A percentile compares a stretch with the other conserved stretches of the same genome.
phyloP scores from a whole-genome alignment of 192 early-diverging fungal genomes.

The Linnemannia schmuckeri region DNA sequence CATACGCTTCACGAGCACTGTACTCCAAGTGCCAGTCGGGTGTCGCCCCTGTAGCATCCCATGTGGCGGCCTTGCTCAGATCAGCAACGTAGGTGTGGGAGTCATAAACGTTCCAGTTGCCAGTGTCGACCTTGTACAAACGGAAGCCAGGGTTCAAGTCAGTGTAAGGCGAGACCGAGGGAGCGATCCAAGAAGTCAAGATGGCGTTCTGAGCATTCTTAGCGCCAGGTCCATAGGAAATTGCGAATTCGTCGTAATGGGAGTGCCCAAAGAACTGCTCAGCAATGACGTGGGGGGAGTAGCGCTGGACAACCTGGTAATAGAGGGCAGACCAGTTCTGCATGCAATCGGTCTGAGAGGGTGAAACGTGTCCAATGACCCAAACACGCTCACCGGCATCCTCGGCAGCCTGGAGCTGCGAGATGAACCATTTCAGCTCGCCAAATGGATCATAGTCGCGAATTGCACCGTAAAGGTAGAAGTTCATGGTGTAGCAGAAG shows the following conservation, averaged over 20 bases:
- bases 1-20: constrained; percentile 58
- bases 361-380: constrained; percentile 66
- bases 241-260: constrained; percentile 64
- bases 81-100: constrained; percentile 65
- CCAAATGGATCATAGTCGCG: constrained; percentile 61
- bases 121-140: constrained; percentile 64
- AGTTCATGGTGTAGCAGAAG: constrained; percentile 69
- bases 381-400: constrained; percentile 60
- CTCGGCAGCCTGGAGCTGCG: constrained; percentile 62
- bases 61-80: constrained; percentile 49
- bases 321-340: constrained; percentile 65
- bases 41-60: constrained; percentile 26
- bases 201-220: constrained; percentile 53
- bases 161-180: constrained; percentile 62
- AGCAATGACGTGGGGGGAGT: constrained; percentile 65
- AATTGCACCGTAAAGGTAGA: constrained; percentile 61
- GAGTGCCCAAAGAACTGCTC: constrained; percentile 69
- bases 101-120: constrained; percentile 62
- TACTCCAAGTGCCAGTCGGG: constrained; percentile 67
- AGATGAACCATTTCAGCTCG: constrained; percentile 61
- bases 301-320: constrained; percentile 65
- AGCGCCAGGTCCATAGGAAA: constrained; percentile 56
- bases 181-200: constrained; percentile 60
- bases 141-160: constrained; percentile 67
- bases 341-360: constrained; percentile 59